Evolutionary conservation across 2,329 filamentous ascomycete species (phyloP).

Genomic region (Xylaria sp.): DNA sequence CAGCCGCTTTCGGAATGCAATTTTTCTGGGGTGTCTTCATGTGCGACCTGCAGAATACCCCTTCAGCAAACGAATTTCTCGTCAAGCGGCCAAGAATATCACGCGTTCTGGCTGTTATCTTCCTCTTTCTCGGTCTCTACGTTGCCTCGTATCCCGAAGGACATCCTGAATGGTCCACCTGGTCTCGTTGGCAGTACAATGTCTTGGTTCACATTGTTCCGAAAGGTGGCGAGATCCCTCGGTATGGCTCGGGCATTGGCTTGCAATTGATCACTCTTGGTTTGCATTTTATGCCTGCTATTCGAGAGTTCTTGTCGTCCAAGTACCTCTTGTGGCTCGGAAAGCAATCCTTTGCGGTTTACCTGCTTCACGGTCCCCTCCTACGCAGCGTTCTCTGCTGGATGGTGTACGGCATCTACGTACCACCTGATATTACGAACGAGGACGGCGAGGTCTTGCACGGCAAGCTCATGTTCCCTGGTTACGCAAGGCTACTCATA

Average conservation of each 20-base stretch:
- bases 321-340: constrained; percentile 70
- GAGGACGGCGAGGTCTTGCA: constrained; percentile 52
- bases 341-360: constrained; percentile 72
- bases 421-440: constrained; percentile 52
- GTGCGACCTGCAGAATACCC: constrained; percentile 66
- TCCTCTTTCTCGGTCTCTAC: constrained; percentile 64
- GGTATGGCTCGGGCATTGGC: constrained; percentile 54
- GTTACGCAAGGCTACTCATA: constrained; percentile 52
- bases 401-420: constrained; percentile 64
- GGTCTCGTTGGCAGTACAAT: constrained; percentile 61
- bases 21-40: constrained; percentile 72
- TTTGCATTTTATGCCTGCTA: constrained; percentile 49
- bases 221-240: constrained; percentile 58
- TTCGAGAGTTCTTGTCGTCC: constrained; percentile 65
- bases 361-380: constrained; percentile 71
- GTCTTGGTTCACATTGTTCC: constrained; percentile 59
- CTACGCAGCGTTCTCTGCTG: constrained; percentile 69
- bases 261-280: constrained; percentile 50
- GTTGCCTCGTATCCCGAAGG: constrained; percentile 70
- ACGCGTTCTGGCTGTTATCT: constrained; percentile 58
- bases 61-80: constrained; percentile 59
- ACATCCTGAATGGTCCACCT: constrained; percentile 62
- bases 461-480: constrained; percentile 54
- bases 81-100: constrained; percentile 57
- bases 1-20: constrained; percentile 63